Evolutionary conservation across 768 basidiomycete genomes (phyloP).

Genomic region (Serendipita vermifera): DNA sequence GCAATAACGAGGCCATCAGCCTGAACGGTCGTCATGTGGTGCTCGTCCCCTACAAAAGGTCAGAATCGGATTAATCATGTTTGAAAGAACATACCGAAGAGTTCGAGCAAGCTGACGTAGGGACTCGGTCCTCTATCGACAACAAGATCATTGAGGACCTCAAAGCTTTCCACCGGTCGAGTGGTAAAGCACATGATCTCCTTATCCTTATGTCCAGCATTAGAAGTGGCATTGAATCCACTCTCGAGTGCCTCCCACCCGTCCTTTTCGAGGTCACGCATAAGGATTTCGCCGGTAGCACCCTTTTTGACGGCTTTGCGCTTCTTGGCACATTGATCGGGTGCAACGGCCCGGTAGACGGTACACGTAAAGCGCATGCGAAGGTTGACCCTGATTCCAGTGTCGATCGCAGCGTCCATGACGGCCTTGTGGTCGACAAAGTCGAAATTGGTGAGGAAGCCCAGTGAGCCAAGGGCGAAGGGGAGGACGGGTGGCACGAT

Average conservation of each 20-base stretch:
- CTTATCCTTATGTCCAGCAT: constrained; percentile 48
- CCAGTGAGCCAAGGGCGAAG: constrained; percentile 92
- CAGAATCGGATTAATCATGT: constrained; percentile 9
- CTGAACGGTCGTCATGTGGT: constrained; percentile 98
- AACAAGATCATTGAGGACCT: constrained; percentile 91
- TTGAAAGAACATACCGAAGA: constrained; percentile 70
- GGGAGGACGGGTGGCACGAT: constrained; percentile 98
- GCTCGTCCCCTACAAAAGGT: constrained; percentile 67
- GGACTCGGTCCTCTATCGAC: constrained; percentile 97
- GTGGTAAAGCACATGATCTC: constrained; percentile 98
- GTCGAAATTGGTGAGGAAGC: constrained; percentile 95
- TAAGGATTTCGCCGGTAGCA: constrained; percentile 92
- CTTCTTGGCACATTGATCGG: constrained; percentile 46
- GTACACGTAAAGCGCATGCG: constrained; percentile 99
- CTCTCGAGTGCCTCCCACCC: constrained; percentile 97
- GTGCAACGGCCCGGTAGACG: constrained; percentile 80
- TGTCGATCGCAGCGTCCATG: constrained; percentile 78
- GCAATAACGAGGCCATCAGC: constrained; percentile 91
- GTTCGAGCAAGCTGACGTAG: constrained; percentile 87
- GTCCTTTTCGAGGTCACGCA: constrained; percentile 78
- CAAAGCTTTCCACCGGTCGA: constrained; percentile 87
- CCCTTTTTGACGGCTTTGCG: constrained; percentile 83
- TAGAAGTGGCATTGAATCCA: constrained; percentile 36
- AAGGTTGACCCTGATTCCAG: constrained; percentile 91
- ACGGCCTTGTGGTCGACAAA: constrained; percentile 74